These are phyloP conservation scores for Quercus berberidifolia DNA, from an alignment of 306 rosid genomes.

Conservation along the genomic window DNA sequence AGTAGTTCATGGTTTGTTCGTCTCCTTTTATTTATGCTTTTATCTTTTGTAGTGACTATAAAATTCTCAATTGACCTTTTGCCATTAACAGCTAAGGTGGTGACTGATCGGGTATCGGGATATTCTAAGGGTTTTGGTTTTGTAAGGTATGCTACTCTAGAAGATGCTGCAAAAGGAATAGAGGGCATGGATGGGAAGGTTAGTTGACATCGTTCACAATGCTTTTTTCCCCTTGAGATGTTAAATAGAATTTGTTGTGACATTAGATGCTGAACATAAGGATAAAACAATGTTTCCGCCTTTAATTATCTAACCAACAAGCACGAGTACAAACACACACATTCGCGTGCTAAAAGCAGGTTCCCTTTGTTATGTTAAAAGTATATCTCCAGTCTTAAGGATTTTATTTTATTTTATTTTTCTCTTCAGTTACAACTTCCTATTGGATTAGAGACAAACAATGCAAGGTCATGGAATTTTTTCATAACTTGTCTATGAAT, in stretches of 20 bases:
- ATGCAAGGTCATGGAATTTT: neutral
- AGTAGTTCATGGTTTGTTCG: slow-evolving; percentile 63
- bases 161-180: slow-evolving; percentile 82
- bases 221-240: neutral
- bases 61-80: neutral
- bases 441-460: neutral
- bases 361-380: neutral
- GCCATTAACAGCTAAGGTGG: slow-evolving; percentile 73
- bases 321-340: neutral
- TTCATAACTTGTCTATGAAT: neutral
- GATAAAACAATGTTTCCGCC: neutral
- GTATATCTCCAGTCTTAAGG: neutral
- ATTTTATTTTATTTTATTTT: neutral
- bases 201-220: slow-evolving; percentile 1
- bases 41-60: neutral
- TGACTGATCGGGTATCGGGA: slow-evolving; percentile 84
- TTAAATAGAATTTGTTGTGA: neutral
- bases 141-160: slow-evolving; percentile 73
- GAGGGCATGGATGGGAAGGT: slow-evolving; percentile 99
- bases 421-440: neutral
- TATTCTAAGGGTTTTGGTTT: slow-evolving; percentile 94
- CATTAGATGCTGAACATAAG: neutral
- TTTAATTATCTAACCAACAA: neutral
- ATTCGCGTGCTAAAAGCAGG: neutral
- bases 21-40: neutral